Percentiles rank a stretch among this genome's conserved stretches.
These are phyloP conservation scores for Globisporangium spiculum DNA, from an alignment of 352 stramenopile genomes.

Conservation along the genomic window DNA sequence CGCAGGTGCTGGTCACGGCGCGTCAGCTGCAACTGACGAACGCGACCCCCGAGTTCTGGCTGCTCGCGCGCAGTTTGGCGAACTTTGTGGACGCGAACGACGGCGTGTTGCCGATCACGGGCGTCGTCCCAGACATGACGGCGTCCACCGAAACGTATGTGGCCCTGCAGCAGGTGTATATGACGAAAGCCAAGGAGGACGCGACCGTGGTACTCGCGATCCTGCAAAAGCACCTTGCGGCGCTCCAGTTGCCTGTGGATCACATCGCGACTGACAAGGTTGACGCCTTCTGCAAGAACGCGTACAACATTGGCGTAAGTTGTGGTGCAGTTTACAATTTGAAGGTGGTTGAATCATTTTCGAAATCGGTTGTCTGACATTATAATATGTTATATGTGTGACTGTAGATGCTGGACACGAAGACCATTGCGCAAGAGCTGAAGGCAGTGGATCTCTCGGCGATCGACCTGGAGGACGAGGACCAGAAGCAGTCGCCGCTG, in stretches of 20 bases:
- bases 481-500: constrained; percentile 89
- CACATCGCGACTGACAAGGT: constrained; percentile 69
- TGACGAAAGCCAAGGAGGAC: constrained; percentile 85
- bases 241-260: constrained; percentile 28
- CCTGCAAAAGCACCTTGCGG: constrained; percentile 28
- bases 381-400: background rate
- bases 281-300: constrained; percentile 92
- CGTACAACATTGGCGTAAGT: constrained; percentile 80
- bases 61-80: constrained; percentile 65
- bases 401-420: constrained; percentile 66
- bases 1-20: constrained; percentile 46
- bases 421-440: constrained; percentile 85
- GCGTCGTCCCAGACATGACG: constrained; percentile 97
- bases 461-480: constrained; percentile 76
- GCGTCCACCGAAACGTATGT: constrained; percentile 94
- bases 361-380: background rate
- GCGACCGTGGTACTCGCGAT: constrained; percentile 36
- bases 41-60: constrained; percentile 69
- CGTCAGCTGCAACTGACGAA: constrained; percentile 34
- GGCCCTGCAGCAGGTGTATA: constrained; percentile 92
- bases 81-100: constrained; percentile 78
- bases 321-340: background rate
- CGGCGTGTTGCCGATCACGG: constrained; percentile 80
- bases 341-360: background rate
- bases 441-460: constrained; percentile 50